Base-by-base conservation (phyloP, 768 basidiomycete genomes). In the Boletus rubropictus region DNA sequence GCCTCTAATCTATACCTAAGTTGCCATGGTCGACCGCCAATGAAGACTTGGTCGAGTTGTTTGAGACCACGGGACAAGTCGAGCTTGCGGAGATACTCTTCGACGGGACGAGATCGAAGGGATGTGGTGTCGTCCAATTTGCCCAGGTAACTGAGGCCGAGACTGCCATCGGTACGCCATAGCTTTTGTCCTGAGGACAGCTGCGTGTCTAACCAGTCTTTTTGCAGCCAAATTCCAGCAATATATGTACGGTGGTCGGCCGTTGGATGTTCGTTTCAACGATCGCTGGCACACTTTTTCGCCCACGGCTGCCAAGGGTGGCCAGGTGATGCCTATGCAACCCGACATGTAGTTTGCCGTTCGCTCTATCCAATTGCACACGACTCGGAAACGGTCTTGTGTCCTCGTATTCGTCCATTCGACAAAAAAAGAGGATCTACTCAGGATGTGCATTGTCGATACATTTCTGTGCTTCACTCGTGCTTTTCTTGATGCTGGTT, bases 21-120 rank as follows among this genome's bases (percentile, higher is more conserved):
- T 70, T 99, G 15, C 95, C 95, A 1, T 99, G 94, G 94, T 97
- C 95, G 9, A 99, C 95, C 37, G 93, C 95, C 7, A 97, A 99
- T 64, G 95, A 99, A 64, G 95, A 99, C 64, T 72, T 99, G 36
- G 94, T 99, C 18, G 95, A 99, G 69, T 69, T 99, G 17, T 99
- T 99, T 59, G 94, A 97, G 72, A 99, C 95, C 28, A 96, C 94
- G 0, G 95, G 94, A 9, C 86, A 86, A 55, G 95, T 99, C 29
- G 88, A 93, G 60, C 72, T 91, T 28, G 95, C 95, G 3, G 95
- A 99, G 69, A 95, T 97, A 54, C 68, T 99, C 39, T 93, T 87
- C 58, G 94, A 97, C 58, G 88, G 89, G 14, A 83, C 86, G 0
- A 82, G 95, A 45, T 91, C 89, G 40, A 96, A 96, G 67, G 95